Evolutionary conservation across 352 stramenopile genomes (phyloP), one percentile per base, ranked within the genome.

Genomic region (Hyaloperonospora brassicae): DNA sequence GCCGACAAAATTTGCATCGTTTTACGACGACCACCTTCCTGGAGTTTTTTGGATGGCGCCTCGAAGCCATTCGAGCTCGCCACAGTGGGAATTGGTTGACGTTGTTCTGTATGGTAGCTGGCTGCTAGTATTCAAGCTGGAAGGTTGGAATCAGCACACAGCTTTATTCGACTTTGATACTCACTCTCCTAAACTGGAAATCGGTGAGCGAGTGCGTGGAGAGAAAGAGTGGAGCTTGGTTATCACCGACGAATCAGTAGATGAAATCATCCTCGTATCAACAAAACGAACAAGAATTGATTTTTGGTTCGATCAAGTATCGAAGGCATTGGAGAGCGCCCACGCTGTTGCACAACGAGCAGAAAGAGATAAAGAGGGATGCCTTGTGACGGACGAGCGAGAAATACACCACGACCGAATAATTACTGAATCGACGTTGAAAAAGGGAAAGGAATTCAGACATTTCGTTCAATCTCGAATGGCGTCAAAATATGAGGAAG

Each of bases 241-340:
- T 1, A 48, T 83, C 47, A 63, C 54, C 1, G 34, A 36, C 24
- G 48, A 27, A 24, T 45, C 27, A 31, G 35, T 17, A 25, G 14
- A 23, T 12, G 38, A 21, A 12, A 42, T 70, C 10, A 62, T 53
- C 5, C 43, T 82, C 0, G 59, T 77, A 49, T 73, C 72, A 2
- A 72, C 69, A 42, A 74, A 73, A 36, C 52, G 72, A 43, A 68
- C 67, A 23, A 68, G 72, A 55, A 72, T 83, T 31, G 72, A 83
- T 25, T 83, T 72, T 47, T 83, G 70, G 72, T 83, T 68, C 59
- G 72, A 83, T 60, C 67, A 79, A 64, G 62, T 83, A 25, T 75
- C 57, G 30, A 77, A 76, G 39, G 48, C 53, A 23, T 50, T 79
- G 23, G 62, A 72, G 40, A 60, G 35, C 46, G 61, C 59, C 43